Percentiles rank a stretch among this genome's conserved stretches.
These are phyloP conservation scores for Hyphopichia fennica DNA, from an alignment of 1,139 yeast genomes.

Conservation along the genomic window DNA sequence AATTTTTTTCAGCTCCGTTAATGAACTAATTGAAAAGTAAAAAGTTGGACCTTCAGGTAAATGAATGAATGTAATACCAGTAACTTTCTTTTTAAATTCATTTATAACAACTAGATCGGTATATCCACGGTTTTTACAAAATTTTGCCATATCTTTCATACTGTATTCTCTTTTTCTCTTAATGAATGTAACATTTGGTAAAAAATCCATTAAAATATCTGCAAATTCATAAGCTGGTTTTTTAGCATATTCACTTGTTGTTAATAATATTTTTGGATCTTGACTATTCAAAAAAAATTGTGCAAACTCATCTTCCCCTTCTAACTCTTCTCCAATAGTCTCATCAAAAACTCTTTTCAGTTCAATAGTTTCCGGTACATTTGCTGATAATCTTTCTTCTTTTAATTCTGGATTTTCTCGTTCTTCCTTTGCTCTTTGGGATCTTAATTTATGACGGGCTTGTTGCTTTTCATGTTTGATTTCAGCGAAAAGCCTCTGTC, in stretches of 20 bases:
- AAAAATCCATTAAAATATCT: constrained; percentile 75
- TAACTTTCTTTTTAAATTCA: constrained; percentile 89
- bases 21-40: constrained; percentile 82
- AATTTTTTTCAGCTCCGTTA: constrained; percentile 72
- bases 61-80: constrained; percentile 89
- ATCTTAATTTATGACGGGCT: constrained; percentile 72
- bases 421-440: constrained; percentile 81
- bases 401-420: constrained; percentile 76
- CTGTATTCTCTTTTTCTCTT: constrained; percentile 82
- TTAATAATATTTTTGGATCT: constrained; percentile 80
- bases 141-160: constrained; percentile 83
- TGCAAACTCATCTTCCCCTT: constrained; percentile 82
- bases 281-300: constrained; percentile 58
- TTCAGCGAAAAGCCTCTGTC: constrained; percentile 77
- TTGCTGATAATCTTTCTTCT: constrained; percentile 74
- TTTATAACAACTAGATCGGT: constrained; percentile 87
- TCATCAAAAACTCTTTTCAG: constrained; percentile 88
- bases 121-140: constrained; percentile 77
- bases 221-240: constrained; percentile 90
- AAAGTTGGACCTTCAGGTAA: constrained; percentile 94
- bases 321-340: constrained; percentile 70
- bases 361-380: constrained; percentile 87
- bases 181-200: constrained; percentile 84
- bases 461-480: constrained; percentile 75
- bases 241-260: constrained; percentile 85